A percentile compares a stretch with the other conserved stretches of the same genome.
These are phyloP conservation scores for Dictyostelium intermedium DNA, from an alignment of 78 protist species.

Conservation along the genomic window DNA sequence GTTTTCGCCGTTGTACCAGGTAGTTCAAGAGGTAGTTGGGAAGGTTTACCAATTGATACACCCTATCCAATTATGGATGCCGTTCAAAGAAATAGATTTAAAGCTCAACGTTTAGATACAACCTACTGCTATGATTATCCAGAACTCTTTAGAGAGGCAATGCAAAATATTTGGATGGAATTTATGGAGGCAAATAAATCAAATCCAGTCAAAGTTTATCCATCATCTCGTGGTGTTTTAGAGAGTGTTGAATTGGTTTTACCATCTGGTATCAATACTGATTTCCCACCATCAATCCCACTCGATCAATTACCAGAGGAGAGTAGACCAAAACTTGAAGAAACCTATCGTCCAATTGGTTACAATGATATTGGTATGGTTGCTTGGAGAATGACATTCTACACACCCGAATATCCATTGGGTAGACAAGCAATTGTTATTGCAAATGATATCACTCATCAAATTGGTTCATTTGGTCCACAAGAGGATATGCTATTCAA, in stretches of 20 bases:
- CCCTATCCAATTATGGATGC: constrained; percentile 87
- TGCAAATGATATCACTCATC: constrained; percentile 97
- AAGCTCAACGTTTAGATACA: constrained; percentile 89
- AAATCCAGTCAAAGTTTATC: constrained; percentile 29
- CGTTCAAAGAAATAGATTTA: constrained; percentile 84
- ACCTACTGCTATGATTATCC: constrained; percentile 95
- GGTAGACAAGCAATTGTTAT: constrained; percentile 94
- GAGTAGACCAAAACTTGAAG: constrained; percentile 46
- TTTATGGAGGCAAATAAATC: constrained; percentile 44
- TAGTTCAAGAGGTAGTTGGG: constrained; percentile 63
- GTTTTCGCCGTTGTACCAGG: constrained; percentile 73
- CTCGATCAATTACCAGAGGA: constrained; percentile 38
- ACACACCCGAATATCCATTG: constrained; percentile 94
- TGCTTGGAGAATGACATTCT: constrained; percentile 88
- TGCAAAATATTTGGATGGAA: constrained; percentile 81
- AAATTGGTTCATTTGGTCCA: constrained; percentile 95
- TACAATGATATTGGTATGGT: constrained; percentile 94
- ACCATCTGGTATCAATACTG: background rate
- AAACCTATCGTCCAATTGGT: constrained; percentile 71
- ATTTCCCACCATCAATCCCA: constrained; percentile 41
- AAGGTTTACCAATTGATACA: constrained; percentile 68
- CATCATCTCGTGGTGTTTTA: constrained; percentile 36
- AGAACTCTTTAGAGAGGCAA: constrained; percentile 88
- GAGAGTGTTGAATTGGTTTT: constrained; percentile 53
- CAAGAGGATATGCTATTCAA: constrained; percentile 83